phyloP scores from a whole-genome alignment of 345 rosid genomes.

The Pistacia atlantica region DNA sequence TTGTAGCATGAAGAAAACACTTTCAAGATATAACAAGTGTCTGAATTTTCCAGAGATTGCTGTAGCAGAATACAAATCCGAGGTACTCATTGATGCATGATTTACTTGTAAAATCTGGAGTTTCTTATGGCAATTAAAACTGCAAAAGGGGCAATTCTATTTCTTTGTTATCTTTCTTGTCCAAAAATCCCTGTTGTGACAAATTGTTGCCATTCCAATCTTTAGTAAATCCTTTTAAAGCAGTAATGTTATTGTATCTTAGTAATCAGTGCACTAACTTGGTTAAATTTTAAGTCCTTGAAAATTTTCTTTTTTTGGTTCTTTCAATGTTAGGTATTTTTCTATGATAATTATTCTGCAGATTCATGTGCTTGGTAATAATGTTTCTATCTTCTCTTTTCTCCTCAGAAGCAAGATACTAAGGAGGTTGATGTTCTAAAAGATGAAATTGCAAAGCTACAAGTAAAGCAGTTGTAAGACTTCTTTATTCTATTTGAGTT shows the following conservation, averaged over 20 bases:
- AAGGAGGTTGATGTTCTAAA: slow-evolving; percentile 57
- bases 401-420: slow-evolving; percentile 49
- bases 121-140: neutral
- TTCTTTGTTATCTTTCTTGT: neutral
- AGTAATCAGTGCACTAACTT: too few relatives aligned
- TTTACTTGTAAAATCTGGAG: slow-evolving; percentile 6
- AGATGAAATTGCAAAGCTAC: slow-evolving; percentile 71
- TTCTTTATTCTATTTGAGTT: slow-evolving; percentile 17
- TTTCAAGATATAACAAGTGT: slow-evolving; percentile 66
- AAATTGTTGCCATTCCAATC: neutral
- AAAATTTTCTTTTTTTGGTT: neutral
- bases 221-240: neutral
- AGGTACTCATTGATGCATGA: slow-evolving; percentile 42
- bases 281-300: neutral
- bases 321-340: neutral
- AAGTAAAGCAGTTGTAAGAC: slow-evolving; percentile 69
- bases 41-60: slow-evolving; percentile 49
- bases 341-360: neutral
- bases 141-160: neutral
- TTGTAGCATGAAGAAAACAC: slow-evolving; percentile 76
- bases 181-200: neutral
- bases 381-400: slow-evolving; percentile 7
- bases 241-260: too few relatives aligned
- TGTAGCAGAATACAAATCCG: slow-evolving; percentile 44
- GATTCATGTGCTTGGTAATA: neutral